Evolutionary conservation across 352 stramenopile genomes (phyloP).

Genomic region (Aphanomyces astaci): DNA sequence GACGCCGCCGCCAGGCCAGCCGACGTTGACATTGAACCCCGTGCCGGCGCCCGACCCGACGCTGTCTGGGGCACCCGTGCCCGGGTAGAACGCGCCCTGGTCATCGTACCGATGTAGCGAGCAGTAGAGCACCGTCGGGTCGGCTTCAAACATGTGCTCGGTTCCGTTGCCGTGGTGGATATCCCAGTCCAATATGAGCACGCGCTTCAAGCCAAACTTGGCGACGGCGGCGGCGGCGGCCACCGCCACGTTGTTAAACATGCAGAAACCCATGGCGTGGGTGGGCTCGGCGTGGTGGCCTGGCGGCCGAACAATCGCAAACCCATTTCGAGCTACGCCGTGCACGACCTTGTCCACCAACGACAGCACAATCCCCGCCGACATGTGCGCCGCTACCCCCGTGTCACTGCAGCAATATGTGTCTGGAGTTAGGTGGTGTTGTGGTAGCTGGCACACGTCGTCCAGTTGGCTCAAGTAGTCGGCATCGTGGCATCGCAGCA

Average conservation of each 20-base stretch:
- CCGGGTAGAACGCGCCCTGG: slow-evolving; percentile 60
- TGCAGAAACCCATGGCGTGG: slow-evolving; percentile 69
- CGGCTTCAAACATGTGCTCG: slow-evolving; percentile 69
- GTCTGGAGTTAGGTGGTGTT: slow-evolving; percentile 20
- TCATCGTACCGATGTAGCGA: slow-evolving; percentile 42
- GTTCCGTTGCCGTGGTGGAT: slow-evolving; percentile 88
- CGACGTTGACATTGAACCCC: slow-evolving; percentile 63
- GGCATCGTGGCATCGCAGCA: slow-evolving; percentile 8
- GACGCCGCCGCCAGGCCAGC: slow-evolving; percentile 34
- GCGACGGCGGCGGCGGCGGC: slow-evolving; percentile 42
- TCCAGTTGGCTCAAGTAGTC: slow-evolving; percentile 13
- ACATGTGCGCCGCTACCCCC: slow-evolving; percentile 2
- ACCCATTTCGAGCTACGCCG: slow-evolving; percentile 7
- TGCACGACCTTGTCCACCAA: slow-evolving; percentile 17
- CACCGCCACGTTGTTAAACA: slow-evolving; percentile 85
- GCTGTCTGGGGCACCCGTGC: slow-evolving; percentile 36
- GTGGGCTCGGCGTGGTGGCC: slow-evolving; percentile 86
- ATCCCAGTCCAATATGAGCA: slow-evolving; percentile 85
- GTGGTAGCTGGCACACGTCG: slow-evolving; percentile 7
- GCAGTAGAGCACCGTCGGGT: slow-evolving; percentile 58
- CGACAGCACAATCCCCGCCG: slow-evolving; percentile 13
- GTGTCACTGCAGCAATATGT: slow-evolving; percentile 21
- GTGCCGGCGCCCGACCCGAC: slow-evolving; percentile 36
- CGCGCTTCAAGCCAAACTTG: slow-evolving; percentile 29
- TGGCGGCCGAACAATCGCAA: slow-evolving; percentile 19